Evolutionary conservation across 805 yeast genomes (phyloP), one percentile per base, ranked within the genome.

Genomic region (Wickerhamomyces ciferrii): DNA sequence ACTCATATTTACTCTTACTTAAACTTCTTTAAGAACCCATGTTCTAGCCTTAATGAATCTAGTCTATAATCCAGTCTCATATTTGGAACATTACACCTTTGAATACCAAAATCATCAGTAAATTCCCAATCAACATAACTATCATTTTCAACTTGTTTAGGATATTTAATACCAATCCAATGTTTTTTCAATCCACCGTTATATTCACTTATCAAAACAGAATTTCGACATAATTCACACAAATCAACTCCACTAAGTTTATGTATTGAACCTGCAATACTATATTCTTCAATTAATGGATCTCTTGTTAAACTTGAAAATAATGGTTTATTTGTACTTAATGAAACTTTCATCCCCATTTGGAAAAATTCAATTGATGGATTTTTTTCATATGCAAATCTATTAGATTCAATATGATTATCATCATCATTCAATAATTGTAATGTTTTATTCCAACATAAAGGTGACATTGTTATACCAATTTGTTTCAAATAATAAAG

Each of bases 271-370:
- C 53, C 63, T 3, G 60, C 60, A 5, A 58, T 47, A 4, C 60
- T 55, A 38, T 57, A 60, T 38, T 60, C 65, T 25, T 60, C 65
- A 23, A 61, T 59, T 41, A 61, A 43, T 0, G 65, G 62, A 24
- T 61, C 65, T 36, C 59, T 45, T 1, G 65, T 61, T 13, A 57
- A 21, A 11, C 56, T 49, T 1, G 63, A 41, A 21, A 61, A 59
- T 20, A 60, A 45, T 1, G 64, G 63, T 32, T 56, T 60, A 36
- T 52, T 50, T 1, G 62, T 58, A 19, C 57, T 52, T 7, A 61
- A 39, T 15, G 60, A 43, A 8, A 59, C 58, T 14, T 42, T 44
- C 51, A 61, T 42, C 0, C 65, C 65, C 4, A 48, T 45, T 32
- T 57, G 50, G 50, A 58, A 60, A 46, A 57, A 58, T 6, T 58